These are phyloP conservation scores for Candida krabiensis DNA, from an alignment of 805 yeast species.

Conservation along the genomic window DNA sequence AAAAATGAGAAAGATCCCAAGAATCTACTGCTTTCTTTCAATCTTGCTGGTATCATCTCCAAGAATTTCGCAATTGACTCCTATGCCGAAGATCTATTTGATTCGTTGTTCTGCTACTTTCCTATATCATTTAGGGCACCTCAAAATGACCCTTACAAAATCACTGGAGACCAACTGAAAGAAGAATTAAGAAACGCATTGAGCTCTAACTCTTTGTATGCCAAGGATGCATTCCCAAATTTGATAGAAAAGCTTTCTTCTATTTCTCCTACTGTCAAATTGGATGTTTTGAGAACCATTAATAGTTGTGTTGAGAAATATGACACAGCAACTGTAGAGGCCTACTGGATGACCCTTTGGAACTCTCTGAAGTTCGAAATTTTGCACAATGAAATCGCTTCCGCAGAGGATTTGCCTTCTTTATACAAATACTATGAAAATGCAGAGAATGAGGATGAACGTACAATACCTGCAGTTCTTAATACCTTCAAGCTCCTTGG, in stretches of 20 bases:
- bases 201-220: slow-evolving; percentile 59
- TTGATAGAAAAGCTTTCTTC: slow-evolving; percentile 78
- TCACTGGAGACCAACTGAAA: slow-evolving; percentile 74
- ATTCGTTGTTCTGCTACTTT: slow-evolving; percentile 88
- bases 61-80: slow-evolving; percentile 38
- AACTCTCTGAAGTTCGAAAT: slow-evolving; percentile 85
- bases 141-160: slow-evolving; percentile 80
- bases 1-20: slow-evolving; percentile 94
- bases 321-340: slow-evolving; percentile 45
- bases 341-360: slow-evolving; percentile 78
- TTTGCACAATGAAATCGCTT: slow-evolving; percentile 64
- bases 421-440: slow-evolving; percentile 30
- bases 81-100: slow-evolving; percentile 72
- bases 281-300: slow-evolving; percentile 70
- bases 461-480: slow-evolving; percentile 41
- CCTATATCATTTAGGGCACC: slow-evolving; percentile 96
- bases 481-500: slow-evolving; percentile 46
- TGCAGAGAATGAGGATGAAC: slow-evolving; percentile 34
- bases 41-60: slow-evolving; percentile 50
- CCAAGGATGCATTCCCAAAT: slow-evolving; percentile 73
- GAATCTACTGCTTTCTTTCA: slow-evolving; percentile 72
- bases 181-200: slow-evolving; percentile 58
- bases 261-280: slow-evolving; percentile 68
- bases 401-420: slow-evolving; percentile 27
- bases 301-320: slow-evolving; percentile 55